These are phyloP conservation scores for Mycena metata DNA, from an alignment of 768 basidiomycete genomes.

Conservation along the genomic window DNA sequence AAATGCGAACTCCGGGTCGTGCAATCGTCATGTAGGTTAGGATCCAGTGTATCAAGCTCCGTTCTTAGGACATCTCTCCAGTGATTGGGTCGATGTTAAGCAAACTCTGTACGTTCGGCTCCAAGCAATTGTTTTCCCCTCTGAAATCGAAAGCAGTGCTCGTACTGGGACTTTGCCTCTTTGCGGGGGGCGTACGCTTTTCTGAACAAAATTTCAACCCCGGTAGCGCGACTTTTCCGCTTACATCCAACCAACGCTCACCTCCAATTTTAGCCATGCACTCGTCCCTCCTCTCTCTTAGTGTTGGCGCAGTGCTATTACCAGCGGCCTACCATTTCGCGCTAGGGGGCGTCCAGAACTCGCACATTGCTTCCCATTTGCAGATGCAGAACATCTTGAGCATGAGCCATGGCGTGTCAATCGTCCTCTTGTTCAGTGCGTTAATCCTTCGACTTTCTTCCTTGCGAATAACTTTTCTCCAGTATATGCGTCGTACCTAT, in stretches of 20 bases:
- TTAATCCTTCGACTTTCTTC: background rate
- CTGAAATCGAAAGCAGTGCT: constrained; percentile 75
- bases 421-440: constrained; percentile 84
- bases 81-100: constrained; percentile 88
- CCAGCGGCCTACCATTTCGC: constrained; percentile 84
- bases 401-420: constrained; percentile 85
- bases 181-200: constrained; percentile 83
- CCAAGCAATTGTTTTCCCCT: too few species aligned
- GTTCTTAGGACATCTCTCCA: constrained; percentile 44
- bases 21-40: constrained; percentile 77
- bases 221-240: constrained; percentile 54
- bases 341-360: constrained; percentile 49
- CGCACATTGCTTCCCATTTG: constrained; percentile 40
- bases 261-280: constrained; percentile 54
- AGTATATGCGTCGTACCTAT: constrained; percentile 81
- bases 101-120: constrained; percentile 74
- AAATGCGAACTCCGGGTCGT: constrained; percentile 87
- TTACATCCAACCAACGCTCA: constrained; percentile 72
- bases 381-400: constrained; percentile 67
- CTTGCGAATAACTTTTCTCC: constrained; percentile 11
- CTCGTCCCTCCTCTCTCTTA: constrained; percentile 79
- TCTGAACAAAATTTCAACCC: constrained; percentile 84
- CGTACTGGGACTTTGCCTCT: constrained; percentile 88
- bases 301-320: constrained; percentile 83
- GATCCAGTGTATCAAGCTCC: background rate